Percentiles rank a stretch among this genome's conserved stretches.
Evolutionary conservation across 352 stramenopile species (phyloP).

Genomic region (Hyphochytrium catenoides): DNA sequence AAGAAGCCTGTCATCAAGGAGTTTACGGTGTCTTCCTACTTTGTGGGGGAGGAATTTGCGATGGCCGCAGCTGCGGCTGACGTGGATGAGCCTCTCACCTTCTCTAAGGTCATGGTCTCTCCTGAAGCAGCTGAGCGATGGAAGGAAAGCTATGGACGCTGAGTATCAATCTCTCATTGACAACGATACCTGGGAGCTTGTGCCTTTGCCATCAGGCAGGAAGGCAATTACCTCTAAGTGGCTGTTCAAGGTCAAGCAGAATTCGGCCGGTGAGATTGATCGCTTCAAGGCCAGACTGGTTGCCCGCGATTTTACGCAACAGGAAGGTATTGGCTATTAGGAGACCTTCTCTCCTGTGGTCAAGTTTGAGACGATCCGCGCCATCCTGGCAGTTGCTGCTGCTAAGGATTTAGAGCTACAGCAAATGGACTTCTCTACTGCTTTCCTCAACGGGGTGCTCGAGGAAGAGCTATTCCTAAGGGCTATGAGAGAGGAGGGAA

Average conservation of each 20-base stretch:
- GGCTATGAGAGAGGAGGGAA: slow-evolving; percentile 1
- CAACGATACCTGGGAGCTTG: slow-evolving; percentile 3
- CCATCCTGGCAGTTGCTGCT: slow-evolving; percentile 1
- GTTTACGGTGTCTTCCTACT: slow-evolving; percentile 2
- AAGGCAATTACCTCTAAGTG: slow-evolving; percentile 5
- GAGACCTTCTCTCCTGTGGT: slow-evolving; percentile 10
- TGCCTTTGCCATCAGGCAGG: neutral
- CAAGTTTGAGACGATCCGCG: slow-evolving; percentile 5
- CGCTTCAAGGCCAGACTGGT: slow-evolving; percentile 12
- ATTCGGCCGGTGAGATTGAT: slow-evolving; percentile 8
- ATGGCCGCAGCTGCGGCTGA: neutral
- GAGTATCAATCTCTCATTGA: slow-evolving; percentile 2
- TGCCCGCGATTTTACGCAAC: slow-evolving; percentile 10
- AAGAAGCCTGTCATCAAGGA: neutral
- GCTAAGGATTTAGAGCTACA: neutral
- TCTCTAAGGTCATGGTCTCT: too few species aligned
- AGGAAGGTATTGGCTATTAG: slow-evolving; percentile 11
- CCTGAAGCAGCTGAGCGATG: too few species aligned
- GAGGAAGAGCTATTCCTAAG: neutral
- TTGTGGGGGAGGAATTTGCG: slow-evolving; percentile 1
- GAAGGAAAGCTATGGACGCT: neutral
- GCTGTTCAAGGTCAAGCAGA: slow-evolving; percentile 7
- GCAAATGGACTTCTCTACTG: slow-evolving; percentile 3
- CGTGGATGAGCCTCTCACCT: neutral
- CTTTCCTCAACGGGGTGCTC: slow-evolving; percentile 1